These are phyloP conservation scores for Phylloporus sp. DNA, from an alignment of 1,284 basidiomycete genomes.

Conservation along the genomic window DNA sequence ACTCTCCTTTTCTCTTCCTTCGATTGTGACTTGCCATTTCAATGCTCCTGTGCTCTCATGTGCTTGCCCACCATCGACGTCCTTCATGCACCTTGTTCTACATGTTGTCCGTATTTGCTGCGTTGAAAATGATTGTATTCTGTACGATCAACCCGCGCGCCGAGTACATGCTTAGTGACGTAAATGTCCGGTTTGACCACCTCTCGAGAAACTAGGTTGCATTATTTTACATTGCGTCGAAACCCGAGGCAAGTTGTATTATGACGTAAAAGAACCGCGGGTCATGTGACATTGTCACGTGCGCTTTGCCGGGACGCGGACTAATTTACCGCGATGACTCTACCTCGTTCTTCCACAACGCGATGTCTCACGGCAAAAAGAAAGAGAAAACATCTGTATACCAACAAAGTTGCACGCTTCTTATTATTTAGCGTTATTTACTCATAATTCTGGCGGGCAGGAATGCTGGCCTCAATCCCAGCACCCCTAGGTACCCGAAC, in stretches of 20 bases:
- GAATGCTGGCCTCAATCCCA: constrained; percentile 30
- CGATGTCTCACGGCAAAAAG: constrained; percentile 24
- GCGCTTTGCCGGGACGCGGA: constrained; percentile 7
- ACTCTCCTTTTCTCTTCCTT: constrained; percentile 20
- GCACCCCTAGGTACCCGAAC: constrained; percentile 33
- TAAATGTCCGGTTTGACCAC: no score
- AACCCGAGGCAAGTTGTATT: neutral
- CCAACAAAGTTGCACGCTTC: constrained; percentile 22
- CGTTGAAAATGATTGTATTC: constrained; percentile 38
- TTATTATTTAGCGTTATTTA: neutral
- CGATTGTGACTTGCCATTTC: constrained; percentile 28
- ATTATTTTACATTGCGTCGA: no score
- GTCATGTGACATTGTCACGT: constrained; percentile 29
- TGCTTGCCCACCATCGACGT: constrained; percentile 24
- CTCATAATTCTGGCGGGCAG: constrained; percentile 16
- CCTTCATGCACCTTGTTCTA: constrained; percentile 24
- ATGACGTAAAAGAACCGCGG: neutral
- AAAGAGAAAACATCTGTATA: constrained; percentile 25
- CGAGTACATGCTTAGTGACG: neutral
- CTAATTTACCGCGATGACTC: neutral
- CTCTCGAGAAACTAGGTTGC: no score
- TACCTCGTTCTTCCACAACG: neutral
- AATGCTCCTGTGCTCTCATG: constrained; percentile 29
- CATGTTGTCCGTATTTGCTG: constrained; percentile 37
- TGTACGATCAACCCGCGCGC: constrained; percentile 24